Evolutionary conservation across 2,329 filamentous ascomycete genomes (phyloP).

Genomic region (Cordyceps militaris): DNA sequence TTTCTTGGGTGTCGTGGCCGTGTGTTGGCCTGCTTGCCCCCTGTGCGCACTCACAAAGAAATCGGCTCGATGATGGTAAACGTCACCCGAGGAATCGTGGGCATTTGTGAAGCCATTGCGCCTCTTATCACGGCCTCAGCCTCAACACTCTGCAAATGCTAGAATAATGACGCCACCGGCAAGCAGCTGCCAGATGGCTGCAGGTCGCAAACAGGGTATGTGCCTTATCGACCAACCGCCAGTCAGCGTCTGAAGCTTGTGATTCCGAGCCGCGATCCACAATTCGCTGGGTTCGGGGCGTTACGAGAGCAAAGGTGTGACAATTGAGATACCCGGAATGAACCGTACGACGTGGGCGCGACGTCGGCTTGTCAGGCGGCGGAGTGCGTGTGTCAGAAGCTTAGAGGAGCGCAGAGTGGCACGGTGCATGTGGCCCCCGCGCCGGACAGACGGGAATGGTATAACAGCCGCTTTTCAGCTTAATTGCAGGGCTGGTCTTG

Average conservation of each 20-base stretch:
- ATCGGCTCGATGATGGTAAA: conserved; percentile 65
- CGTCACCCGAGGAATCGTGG: conserved; percentile 55
- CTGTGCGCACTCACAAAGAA: conserved; percentile 47
- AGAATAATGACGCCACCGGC: conserved; percentile 12
- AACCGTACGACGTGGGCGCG: conserved; percentile 6
- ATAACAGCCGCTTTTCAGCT: conserved; percentile 5
- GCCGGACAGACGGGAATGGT: conserved; percentile 6
- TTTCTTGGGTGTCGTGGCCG: not conserved
- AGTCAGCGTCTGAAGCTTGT: conserved; percentile 8
- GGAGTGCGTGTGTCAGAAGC: not conserved
- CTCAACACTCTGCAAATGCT: not conserved
- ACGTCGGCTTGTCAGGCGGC: conserved; percentile 2
- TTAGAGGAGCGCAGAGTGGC: not conserved
- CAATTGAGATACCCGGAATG: not conserved
- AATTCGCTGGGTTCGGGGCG: conserved; percentile 13
- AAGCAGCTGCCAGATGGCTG: conserved; percentile 9
- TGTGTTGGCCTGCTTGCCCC: not conserved
- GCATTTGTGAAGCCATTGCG: conserved; percentile 55
- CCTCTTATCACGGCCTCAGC: not conserved
- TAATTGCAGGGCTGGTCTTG: not conserved
- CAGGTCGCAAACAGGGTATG: conserved; percentile 3
- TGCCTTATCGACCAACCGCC: conserved; percentile 11
- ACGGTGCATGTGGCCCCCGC: conserved; percentile 4
- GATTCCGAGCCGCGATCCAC: conserved; percentile 13
- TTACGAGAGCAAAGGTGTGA: not conserved